Percentiles rank a stretch among this genome's conserved stretches.
phyloP scores from a whole-genome alignment of 2,329 filamentous ascomycete genomes.

The Trichoderma afroharzianum region DNA sequence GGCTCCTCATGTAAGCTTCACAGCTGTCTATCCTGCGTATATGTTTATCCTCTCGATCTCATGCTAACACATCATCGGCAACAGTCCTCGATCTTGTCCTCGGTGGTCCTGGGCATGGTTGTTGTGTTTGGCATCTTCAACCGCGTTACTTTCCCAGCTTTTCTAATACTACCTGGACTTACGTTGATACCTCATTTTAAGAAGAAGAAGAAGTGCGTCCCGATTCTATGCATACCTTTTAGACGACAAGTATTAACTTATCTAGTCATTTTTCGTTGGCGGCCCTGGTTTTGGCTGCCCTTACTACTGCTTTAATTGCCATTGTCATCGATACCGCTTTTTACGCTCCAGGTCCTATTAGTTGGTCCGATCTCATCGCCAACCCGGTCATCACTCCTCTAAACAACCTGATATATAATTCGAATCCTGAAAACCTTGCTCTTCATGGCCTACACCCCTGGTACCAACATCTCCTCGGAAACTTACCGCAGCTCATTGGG shows the following conservation, averaged over 20 bases:
- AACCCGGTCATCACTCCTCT: slow-evolving; percentile 70
- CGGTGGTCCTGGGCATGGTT: slow-evolving; percentile 74
- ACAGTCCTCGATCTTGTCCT: slow-evolving; percentile 71
- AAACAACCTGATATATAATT: slow-evolving; percentile 76
- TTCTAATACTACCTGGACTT: slow-evolving; percentile 78
- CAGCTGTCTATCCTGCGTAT: neutral
- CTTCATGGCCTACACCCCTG: slow-evolving; percentile 73
- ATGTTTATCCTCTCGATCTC: neutral
- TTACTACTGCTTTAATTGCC: slow-evolving; percentile 67
- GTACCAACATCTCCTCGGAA: slow-evolving; percentile 72
- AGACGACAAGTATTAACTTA: slow-evolving; percentile 20
- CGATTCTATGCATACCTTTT: neutral
- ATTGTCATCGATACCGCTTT: slow-evolving; percentile 82
- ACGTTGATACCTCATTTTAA: slow-evolving; percentile 81
- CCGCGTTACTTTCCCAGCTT: slow-evolving; percentile 94
- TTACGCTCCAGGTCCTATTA: slow-evolving; percentile 63
- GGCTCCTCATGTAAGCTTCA: slow-evolving; percentile 63
- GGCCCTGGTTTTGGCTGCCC: slow-evolving; percentile 60
- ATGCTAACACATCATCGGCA: slow-evolving; percentile 48
- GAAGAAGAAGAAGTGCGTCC: slow-evolving; percentile 66
- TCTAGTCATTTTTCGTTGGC: slow-evolving; percentile 57
- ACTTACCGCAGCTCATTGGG: slow-evolving; percentile 67
- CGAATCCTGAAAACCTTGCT: slow-evolving; percentile 64
- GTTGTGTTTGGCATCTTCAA: slow-evolving; percentile 89
- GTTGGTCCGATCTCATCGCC: slow-evolving; percentile 59